A percentile compares a stretch with the other conserved stretches of the same genome.
Evolutionary conservation across 2,329 filamentous ascomycete genomes (phyloP).

Genomic region (Neonectria hederae): DNA sequence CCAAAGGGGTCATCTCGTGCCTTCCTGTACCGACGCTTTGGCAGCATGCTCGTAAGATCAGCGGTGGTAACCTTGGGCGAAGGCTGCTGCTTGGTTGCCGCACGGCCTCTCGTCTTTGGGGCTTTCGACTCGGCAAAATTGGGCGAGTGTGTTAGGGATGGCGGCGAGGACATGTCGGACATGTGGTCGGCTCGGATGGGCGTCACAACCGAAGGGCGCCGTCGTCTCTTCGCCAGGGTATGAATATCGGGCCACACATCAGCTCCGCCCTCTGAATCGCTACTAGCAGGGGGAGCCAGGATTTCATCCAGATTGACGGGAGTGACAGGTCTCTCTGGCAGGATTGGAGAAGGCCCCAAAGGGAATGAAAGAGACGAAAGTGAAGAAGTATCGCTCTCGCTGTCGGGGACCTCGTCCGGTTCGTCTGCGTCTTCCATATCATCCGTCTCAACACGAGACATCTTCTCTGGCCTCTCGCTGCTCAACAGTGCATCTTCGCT

Average conservation of each 20-base stretch:
- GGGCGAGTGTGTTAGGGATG: constrained; percentile 73
- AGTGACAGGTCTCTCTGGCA: constrained; percentile 49
- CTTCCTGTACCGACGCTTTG: constrained; percentile 59
- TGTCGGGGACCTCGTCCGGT: constrained; percentile 28
- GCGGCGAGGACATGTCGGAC: constrained; percentile 70
- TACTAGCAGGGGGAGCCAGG: constrained; percentile 65
- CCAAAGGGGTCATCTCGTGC: constrained; percentile 50
- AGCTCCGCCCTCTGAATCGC: constrained; percentile 56
- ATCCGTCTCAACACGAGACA: constrained; percentile 42
- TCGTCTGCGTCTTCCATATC: constrained; percentile 26
- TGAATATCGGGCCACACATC: constrained; percentile 63
- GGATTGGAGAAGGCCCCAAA: constrained; percentile 40
- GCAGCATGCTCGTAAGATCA: constrained; percentile 63
- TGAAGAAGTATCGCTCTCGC: constrained; percentile 51
- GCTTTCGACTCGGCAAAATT: constrained; percentile 54
- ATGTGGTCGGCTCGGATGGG: constrained; percentile 52
- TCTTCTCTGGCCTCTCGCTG: constrained; percentile 51
- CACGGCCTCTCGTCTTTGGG: constrained; percentile 45
- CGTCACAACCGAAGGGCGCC: constrained; percentile 50
- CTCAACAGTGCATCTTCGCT: constrained; percentile 56
- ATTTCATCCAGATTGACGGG: constrained; percentile 59
- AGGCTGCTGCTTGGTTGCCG: constrained; percentile 46
- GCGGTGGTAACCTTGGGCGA: constrained; percentile 62
- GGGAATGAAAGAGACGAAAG: constrained; percentile 52
- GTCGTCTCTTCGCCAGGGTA: constrained; percentile 58